These are phyloP conservation scores for Phyllosticta paracitricarpa DNA, from an alignment of 2,329 filamentous ascomycete genomes.

Conservation along the genomic window DNA sequence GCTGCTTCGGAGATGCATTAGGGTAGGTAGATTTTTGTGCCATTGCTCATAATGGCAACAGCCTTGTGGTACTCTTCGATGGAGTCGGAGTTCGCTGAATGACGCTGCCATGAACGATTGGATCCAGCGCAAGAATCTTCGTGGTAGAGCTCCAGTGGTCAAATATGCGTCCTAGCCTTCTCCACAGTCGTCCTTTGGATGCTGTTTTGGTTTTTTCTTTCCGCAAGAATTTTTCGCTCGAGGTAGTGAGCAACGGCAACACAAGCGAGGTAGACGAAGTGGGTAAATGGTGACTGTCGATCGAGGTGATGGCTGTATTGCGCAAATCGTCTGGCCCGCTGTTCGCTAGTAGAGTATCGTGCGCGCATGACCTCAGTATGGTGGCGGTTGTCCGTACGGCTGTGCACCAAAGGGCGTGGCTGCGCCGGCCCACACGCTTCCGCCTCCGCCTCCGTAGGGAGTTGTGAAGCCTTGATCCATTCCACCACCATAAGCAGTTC, in stretches of 20 bases:
- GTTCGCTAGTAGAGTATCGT: neutral
- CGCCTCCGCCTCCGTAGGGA: slow-evolving; percentile 42
- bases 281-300: neutral
- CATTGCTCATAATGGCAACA: no score
- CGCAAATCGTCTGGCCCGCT: neutral
- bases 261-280: neutral
- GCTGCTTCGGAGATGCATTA: no score
- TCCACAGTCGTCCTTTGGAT: no score
- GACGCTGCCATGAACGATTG: no score
- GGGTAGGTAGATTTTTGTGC: no score
- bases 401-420: slow-evolving; percentile 9
- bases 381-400: slow-evolving; percentile 1
- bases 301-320: neutral
- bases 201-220: neutral
- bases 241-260: neutral
- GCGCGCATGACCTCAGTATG: neutral
- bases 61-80: no score
- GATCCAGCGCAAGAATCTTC: no score
- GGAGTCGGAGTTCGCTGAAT: no score
- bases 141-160: no score
- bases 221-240: neutral
- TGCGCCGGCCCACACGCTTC: slow-evolving; percentile 8
- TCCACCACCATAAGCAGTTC: slow-evolving; percentile 37
- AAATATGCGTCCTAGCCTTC: no score
- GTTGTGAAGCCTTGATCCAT: slow-evolving; percentile 58